Conservation (phyloP, 768 basidiomycete genomes). For the Hypholoma fasciculare region DNA sequence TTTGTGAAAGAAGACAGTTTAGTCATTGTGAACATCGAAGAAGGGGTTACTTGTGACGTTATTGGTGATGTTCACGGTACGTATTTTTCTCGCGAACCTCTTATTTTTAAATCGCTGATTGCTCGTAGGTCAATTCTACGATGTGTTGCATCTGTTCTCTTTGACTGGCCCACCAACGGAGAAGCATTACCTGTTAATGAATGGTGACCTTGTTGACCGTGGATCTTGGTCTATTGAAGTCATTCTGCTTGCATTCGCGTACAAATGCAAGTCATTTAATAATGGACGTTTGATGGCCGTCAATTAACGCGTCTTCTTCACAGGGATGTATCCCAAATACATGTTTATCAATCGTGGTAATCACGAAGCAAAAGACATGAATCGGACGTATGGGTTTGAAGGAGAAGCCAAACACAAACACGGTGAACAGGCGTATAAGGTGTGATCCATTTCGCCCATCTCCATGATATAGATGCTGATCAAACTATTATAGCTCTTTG, state of each 20-base stretch:
- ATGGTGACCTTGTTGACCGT: slow-evolving; percentile 95
- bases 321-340: slow-evolving; percentile 87
- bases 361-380: slow-evolving; percentile 98
- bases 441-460: slow-evolving; percentile 20
- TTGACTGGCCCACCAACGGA: slow-evolving; percentile 85
- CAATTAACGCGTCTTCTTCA: slow-evolving; percentile 1
- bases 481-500: slow-evolving; percentile 64
- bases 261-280: slow-evolving; percentile 69
- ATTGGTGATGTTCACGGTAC: slow-evolving; percentile 95
- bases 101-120: neutral
- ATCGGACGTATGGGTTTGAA: slow-evolving; percentile 90
- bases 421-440: slow-evolving; percentile 94
- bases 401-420: slow-evolving; percentile 97
- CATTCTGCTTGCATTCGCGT: slow-evolving; percentile 89
- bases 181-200: slow-evolving; percentile 87
- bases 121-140: slow-evolving; percentile 88
- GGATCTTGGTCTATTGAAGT: slow-evolving; percentile 97
- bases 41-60: slow-evolving; percentile 85
- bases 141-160: slow-evolving; percentile 83
- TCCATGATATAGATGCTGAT: neutral
- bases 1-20: slow-evolving; percentile 81
- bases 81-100: slow-evolving; percentile 14
- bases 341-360: slow-evolving; percentile 97
- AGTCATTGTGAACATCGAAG: slow-evolving; percentile 71
- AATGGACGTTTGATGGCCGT: too few relatives aligned